Conservation (phyloP, 2,329 filamentous ascomycete species). For the Furcasterigmium sp. region DNA sequence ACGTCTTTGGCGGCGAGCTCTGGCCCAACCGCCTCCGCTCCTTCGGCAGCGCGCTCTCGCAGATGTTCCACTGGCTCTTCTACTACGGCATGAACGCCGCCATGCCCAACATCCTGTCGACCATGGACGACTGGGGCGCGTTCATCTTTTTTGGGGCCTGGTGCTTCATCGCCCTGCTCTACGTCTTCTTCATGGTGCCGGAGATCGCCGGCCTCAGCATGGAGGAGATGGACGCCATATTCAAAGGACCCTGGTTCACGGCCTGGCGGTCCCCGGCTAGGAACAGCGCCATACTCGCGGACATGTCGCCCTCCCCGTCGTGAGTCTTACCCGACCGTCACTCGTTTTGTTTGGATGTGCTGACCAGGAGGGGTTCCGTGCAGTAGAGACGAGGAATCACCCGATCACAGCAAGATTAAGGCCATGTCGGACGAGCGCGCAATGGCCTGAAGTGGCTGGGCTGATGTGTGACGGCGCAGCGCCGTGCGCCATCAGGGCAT, state of each 20-base stretch:
- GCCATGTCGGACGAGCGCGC: no score
- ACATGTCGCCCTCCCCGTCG: no score
- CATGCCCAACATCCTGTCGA: conserved; percentile 25
- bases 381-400: no score
- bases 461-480: no score
- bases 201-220: conserved; percentile 1
- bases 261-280: no score
- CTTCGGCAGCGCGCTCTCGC: conserved; percentile 32
- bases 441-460: no score
- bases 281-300: no score
- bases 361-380: no score
- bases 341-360: no score
- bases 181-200: conserved; percentile 2
- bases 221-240: conserved; percentile 4
- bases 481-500: no score
- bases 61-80: conserved; percentile 37
- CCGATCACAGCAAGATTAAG: no score
- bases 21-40: conserved; percentile 40
- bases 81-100: conserved; percentile 29
- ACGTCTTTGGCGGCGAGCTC: conserved; percentile 37
- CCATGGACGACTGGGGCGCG: conserved; percentile 33
- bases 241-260: conserved; percentile 2
- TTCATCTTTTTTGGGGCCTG: conserved; percentile 52
- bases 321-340: no score
- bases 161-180: conserved; percentile 33